phyloP scores from a whole-genome alignment of 2,329 filamentous ascomycete species.

The Aspergillus calidoustus region DNA sequence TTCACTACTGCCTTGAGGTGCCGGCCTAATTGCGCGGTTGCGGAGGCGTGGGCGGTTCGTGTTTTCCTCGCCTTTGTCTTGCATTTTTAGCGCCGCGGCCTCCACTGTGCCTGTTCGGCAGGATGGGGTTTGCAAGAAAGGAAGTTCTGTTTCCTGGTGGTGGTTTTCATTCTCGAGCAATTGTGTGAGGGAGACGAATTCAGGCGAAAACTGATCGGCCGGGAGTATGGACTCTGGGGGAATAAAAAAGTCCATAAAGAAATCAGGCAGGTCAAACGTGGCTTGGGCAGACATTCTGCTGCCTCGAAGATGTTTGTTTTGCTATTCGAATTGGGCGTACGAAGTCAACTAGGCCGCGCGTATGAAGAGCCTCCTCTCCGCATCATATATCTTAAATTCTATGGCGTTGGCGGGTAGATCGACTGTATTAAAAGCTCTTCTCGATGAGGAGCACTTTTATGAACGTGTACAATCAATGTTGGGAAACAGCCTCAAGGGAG shows the following conservation, averaged over 20 bases:
- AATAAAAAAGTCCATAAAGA: not conserved
- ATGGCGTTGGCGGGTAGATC: too few species aligned
- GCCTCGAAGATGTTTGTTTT: too few species aligned
- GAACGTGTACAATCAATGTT: too few species aligned
- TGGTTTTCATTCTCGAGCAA: constrained; percentile 2
- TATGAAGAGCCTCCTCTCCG: not conserved
- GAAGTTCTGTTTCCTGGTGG: not conserved
- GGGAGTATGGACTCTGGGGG: not conserved
- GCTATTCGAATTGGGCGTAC: too few species aligned
- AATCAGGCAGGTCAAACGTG: not conserved
- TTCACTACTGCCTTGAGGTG: not conserved
- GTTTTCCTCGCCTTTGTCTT: not conserved
- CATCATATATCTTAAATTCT: too few species aligned
- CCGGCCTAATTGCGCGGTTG: not conserved
- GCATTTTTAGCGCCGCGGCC: not conserved
- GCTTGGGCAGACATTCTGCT: constrained; percentile 1
- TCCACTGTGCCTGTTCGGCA: not conserved
- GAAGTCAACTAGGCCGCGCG: too few species aligned
- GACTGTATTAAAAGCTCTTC: too few species aligned
- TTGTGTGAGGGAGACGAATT: constrained; percentile 5
- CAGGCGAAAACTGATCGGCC: not conserved
- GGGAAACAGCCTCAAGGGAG: too few species aligned
- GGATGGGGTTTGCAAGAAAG: not conserved
- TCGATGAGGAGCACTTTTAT: too few species aligned
- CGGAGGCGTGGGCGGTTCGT: not conserved